Conservation (phyloP, 495 filamentous ascomycete species). For the Penicillium antarcticum region DNA sequence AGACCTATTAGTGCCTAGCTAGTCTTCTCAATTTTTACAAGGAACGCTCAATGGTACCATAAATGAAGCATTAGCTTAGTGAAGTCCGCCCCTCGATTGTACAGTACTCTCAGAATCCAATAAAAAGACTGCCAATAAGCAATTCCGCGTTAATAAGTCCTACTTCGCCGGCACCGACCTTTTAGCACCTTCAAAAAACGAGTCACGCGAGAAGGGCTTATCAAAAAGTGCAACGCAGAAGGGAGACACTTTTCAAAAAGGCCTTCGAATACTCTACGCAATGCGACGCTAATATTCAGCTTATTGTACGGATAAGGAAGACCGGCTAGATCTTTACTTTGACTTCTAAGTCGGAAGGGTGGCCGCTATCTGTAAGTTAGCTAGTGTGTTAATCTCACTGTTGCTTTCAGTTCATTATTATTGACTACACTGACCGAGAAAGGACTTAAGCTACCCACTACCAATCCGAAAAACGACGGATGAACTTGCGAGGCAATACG, state of each 20-base stretch:
- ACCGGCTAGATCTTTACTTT: conserved; percentile 4
- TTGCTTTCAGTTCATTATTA: background rate
- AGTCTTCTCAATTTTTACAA: too few species aligned
- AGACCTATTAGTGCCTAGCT: too few species aligned
- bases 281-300: conserved; percentile 6
- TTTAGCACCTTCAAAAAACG: background rate
- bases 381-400: conserved; percentile 2
- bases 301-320: conserved; percentile 4
- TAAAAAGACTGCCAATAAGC: too few species aligned
- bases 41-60: too few species aligned
- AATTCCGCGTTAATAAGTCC: too few species aligned
- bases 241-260: conserved; percentile 4
- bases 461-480: background rate
- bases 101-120: too few species aligned
- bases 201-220: background rate
- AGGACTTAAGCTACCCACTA: background rate
- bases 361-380: conserved; percentile 3
- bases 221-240: conserved; percentile 5
- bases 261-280: conserved; percentile 5
- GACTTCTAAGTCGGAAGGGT: conserved; percentile 6
- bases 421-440: background rate
- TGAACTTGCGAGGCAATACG: background rate
- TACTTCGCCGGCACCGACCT: background rate
- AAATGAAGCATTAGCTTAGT: too few species aligned
- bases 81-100: too few species aligned